phyloP scores from a whole-genome alignment of 2,329 filamentous ascomycete species.

The Cladosporium sp. region DNA sequence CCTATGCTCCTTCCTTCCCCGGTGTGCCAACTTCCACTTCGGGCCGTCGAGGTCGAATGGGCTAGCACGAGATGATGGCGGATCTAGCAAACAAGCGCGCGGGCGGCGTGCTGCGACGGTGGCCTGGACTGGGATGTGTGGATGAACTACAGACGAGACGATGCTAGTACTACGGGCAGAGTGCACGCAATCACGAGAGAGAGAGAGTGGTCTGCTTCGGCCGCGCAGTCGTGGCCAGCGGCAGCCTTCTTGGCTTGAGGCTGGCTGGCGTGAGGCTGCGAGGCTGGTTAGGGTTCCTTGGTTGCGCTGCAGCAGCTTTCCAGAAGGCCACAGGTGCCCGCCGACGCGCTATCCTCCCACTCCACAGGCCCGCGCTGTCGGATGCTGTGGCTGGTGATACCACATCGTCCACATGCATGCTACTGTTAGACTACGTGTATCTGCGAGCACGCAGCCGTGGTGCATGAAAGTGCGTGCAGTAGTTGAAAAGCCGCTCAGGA shows the following conservation, averaged over 20 bases:
- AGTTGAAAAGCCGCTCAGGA: background rate
- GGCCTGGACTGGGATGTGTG: background rate
- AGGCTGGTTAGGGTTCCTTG: background rate
- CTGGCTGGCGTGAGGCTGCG: background rate
- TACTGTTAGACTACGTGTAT: background rate
- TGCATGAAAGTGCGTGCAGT: background rate
- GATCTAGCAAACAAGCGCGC: background rate
- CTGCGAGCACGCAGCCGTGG: background rate
- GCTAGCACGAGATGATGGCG: background rate
- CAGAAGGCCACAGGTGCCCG: background rate
- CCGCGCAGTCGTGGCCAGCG: background rate
- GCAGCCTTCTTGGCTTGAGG: background rate
- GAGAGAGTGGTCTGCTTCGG: background rate
- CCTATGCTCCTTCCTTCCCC: background rate
- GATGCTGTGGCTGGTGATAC: slow-evolving; percentile 1
- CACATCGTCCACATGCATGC: no score
- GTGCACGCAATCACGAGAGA: background rate
- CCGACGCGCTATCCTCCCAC: background rate
- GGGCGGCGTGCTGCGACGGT: background rate
- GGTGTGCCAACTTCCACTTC: background rate
- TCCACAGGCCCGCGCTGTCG: background rate
- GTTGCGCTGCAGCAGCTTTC: background rate
- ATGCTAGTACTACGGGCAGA: background rate
- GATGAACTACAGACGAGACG: background rate
- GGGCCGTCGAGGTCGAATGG: background rate